These are phyloP conservation scores for Metschnikowia sp. DNA, from an alignment of 805 yeast genomes.

Conservation along the genomic window DNA sequence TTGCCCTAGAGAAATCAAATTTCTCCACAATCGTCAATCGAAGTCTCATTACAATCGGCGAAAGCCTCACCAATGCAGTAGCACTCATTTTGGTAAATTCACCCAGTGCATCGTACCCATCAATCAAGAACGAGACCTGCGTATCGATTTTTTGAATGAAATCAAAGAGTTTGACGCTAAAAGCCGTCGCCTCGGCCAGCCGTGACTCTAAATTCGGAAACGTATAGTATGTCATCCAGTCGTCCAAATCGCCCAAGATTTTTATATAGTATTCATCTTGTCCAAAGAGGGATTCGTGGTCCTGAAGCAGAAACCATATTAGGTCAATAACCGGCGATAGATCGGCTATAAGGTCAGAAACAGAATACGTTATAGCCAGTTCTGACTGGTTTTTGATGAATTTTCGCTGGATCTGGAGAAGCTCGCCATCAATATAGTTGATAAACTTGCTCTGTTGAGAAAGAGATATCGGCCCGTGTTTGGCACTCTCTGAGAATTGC, in stretches of 20 bases:
- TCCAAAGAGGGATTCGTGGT: constrained; percentile 41
- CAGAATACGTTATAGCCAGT: constrained; percentile 17
- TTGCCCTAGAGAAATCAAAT: constrained; percentile 19
- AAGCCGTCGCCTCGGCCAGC: background rate
- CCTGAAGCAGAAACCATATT: constrained; percentile 56
- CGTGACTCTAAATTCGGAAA: constrained; percentile 13
- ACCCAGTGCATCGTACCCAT: constrained; percentile 22
- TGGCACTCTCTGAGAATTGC: background rate
- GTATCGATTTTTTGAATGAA: constrained; percentile 39
- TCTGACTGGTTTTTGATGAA: constrained; percentile 38
- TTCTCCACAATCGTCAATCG: constrained; percentile 38
- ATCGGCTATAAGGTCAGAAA: constrained; percentile 41
- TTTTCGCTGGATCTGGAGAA: constrained; percentile 18
- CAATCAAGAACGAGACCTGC: constrained; percentile 25
- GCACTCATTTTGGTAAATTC: constrained; percentile 27
- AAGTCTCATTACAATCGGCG: constrained; percentile 51
- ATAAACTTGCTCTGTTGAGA: constrained; percentile 52
- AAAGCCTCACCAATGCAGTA: constrained; percentile 52
- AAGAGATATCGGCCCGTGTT: constrained; percentile 11
- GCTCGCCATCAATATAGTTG: constrained; percentile 12
- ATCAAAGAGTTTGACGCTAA: constrained; percentile 19
- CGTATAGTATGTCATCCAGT: constrained; percentile 44
- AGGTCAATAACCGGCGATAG: constrained; percentile 49
- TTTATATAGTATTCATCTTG: constrained; percentile 61
- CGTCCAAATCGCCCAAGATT: constrained; percentile 65